These are phyloP conservation scores for Saccharomycopsis synnaedendra DNA, from an alignment of 805 yeast genomes.

Conservation along the genomic window DNA sequence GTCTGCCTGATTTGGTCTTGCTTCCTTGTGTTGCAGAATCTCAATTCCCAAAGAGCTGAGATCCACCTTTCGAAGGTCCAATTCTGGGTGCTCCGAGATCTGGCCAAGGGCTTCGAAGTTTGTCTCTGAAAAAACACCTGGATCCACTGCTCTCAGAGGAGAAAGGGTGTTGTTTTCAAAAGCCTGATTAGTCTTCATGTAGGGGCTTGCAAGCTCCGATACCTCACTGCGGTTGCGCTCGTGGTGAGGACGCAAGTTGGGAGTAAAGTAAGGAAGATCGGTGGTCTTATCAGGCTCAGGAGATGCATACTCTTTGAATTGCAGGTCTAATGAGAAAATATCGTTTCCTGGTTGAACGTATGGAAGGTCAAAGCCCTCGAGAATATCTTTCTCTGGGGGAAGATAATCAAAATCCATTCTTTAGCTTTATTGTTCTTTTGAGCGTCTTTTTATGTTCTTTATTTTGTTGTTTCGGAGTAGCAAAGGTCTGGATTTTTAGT, in stretches of 20 bases:
- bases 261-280: conserved; percentile 1
- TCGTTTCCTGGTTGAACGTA: background rate
- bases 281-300: too few relatives aligned
- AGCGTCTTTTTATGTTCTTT: too few relatives aligned
- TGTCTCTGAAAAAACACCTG: background rate
- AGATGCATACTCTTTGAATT: background rate
- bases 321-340: background rate
- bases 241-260: conserved; percentile 1
- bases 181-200: background rate
- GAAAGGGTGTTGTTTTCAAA: too few relatives aligned
- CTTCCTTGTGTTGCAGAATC: background rate
- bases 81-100: background rate
- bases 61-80: background rate
- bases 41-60: conserved; percentile 11
- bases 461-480: too few relatives aligned
- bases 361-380: conserved; percentile 26
- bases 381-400: conserved; percentile 21
- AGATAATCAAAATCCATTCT: too few relatives aligned
- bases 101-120: background rate
- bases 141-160: too few relatives aligned
- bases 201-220: conserved; percentile 14
- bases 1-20: conserved; percentile 5
- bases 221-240: conserved; percentile 16
- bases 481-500: too few relatives aligned
- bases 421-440: too few relatives aligned